phyloP scores from a whole-genome alignment of 306 rosid genomes.

The Glycine soja region DNA sequence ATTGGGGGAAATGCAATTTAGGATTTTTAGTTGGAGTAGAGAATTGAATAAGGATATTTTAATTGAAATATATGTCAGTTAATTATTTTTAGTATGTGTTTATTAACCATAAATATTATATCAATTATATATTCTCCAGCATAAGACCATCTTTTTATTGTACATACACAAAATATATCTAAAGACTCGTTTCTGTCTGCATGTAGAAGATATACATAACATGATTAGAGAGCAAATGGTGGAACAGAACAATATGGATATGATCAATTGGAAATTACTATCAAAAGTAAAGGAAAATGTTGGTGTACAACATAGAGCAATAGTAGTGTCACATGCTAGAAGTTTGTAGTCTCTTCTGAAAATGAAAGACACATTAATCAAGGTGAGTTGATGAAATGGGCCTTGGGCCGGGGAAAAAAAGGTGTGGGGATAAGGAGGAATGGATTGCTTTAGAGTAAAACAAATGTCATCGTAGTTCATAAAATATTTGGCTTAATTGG shows the following conservation, averaged over 20 bases:
- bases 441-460: too few species aligned
- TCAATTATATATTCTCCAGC: too few species aligned
- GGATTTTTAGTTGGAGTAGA: not conserved
- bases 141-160: not conserved
- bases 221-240: not conserved
- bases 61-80: not conserved
- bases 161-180: not conserved
- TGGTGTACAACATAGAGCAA: not conserved
- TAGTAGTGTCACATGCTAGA: constrained; percentile 5
- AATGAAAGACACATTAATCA: constrained; percentile 3
- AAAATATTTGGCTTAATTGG: too few species aligned
- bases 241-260: not conserved
- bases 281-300: not conserved
- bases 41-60: not conserved
- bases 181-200: not conserved
- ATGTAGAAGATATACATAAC: too few species aligned
- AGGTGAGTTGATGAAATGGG: not conserved
- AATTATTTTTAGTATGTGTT: too few species aligned
- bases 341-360: not conserved
- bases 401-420: not conserved
- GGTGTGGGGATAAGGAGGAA: not conserved
- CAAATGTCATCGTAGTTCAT: too few species aligned
- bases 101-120: too few species aligned
- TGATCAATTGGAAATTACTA: not conserved
- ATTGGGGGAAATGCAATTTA: not conserved